Evolutionary conservation across 768 basidiomycete genomes (phyloP), one percentile per base, ranked within the genome.

Genomic region (Suillus tomentosus): DNA sequence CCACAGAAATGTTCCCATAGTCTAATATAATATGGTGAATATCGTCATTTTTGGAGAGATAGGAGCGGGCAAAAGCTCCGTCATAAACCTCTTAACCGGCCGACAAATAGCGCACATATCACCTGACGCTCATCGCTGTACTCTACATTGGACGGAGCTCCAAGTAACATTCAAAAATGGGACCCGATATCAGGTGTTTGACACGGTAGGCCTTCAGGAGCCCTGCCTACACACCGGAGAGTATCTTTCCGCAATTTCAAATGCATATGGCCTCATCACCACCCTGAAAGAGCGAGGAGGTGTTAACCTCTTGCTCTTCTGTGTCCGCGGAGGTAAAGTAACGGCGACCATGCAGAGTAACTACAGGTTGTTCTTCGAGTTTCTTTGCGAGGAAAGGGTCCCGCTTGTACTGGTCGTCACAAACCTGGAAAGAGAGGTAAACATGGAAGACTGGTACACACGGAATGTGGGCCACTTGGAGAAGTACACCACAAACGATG

Each of bases 41-140:
- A 72, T 82, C 60, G 73, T 82, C 45, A 50, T 82, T 1, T 83
- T 82, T 62, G 82, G 82, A 11, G 80, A 82, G 66, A 76, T 76
- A 0, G 81, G 81, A 17, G 66, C 75, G 5, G 74, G 74, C 15
- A 75, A 75, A 68, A 75, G 76, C 64, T 75, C 74, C 14, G 72
- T 77, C 64, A 73, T 76, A 67, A 77, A 75, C 55, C 65, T 75
- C 66, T 68, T 74, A 53, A 69, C 74, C 56, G 74, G 74, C 14
- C 36, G 31, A 13, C 2, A 47, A 11, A 59, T 76, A 39, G 76
- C 76, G 14, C 43, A 62, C 39, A 67, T 66, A 42, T 76, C 74
- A 24, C 67, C 71, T 3, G 68, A 73, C 40, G 73, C 73, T 11
- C 62, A 64, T 6, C 80, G 80, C 1, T 79, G 77, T 60, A 84